These are phyloP conservation scores for Apiospora hydei DNA, from an alignment of 2,329 filamentous ascomycete genomes.

Conservation along the genomic window DNA sequence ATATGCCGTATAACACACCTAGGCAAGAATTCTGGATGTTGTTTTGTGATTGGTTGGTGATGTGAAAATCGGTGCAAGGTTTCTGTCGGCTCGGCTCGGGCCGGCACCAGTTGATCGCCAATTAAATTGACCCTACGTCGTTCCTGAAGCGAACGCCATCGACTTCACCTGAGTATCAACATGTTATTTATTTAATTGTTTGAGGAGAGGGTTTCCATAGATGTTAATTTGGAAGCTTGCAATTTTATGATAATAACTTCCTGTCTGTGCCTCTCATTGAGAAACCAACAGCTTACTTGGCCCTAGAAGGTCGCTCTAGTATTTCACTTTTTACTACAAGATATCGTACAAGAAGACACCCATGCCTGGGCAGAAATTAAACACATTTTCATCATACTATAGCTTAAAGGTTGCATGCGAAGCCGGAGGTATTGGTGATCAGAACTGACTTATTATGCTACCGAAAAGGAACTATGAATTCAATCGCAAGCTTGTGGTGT, in stretches of 20 bases:
- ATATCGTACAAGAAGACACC: background rate
- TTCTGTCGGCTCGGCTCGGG: slow-evolving; percentile 6
- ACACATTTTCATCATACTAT: background rate
- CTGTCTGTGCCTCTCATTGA: background rate
- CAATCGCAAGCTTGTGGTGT: background rate
- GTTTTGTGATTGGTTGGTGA: slow-evolving; percentile 18
- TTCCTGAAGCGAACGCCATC: background rate
- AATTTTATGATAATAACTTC: background rate
- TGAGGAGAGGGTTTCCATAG: background rate
- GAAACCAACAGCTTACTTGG: background rate
- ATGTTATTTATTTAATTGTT: background rate
- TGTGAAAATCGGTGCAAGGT: slow-evolving; percentile 14
- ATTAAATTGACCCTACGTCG: background rate
- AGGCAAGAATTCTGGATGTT: slow-evolving; percentile 13
- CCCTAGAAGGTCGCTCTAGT: too few species aligned
- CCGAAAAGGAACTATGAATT: slow-evolving; percentile 2
- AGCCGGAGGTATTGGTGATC: background rate
- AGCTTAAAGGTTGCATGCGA: background rate
- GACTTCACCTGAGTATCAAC: background rate
- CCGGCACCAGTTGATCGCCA: slow-evolving; percentile 8
- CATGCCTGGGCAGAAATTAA: background rate
- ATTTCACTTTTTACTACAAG: background rate
- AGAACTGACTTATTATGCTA: slow-evolving; percentile 10
- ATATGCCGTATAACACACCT: background rate
- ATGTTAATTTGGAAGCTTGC: background rate